phyloP scores from a whole-genome alignment of 1,139 yeast species.

The Saccharomyces hybrid region DNA sequence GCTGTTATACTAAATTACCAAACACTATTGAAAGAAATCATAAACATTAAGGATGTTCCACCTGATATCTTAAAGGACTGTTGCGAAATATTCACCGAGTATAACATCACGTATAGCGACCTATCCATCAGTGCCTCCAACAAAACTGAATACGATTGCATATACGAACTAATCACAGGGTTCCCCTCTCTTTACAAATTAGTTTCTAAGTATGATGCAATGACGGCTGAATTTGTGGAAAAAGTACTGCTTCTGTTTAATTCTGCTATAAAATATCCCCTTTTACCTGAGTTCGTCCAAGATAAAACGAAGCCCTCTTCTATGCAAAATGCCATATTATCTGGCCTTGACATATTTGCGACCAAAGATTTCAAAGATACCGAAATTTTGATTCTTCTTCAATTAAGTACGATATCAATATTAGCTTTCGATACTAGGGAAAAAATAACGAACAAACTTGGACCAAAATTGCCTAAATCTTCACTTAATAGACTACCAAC shows the following conservation, averaged over 20 bases:
- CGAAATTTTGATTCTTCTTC: slow-evolving; percentile 44
- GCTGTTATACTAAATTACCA: slow-evolving; percentile 46
- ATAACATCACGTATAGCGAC: slow-evolving; percentile 54
- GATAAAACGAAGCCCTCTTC: slow-evolving; percentile 47
- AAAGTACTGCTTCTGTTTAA: slow-evolving; percentile 44
- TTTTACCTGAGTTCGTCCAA: slow-evolving; percentile 42
- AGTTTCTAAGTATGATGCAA: slow-evolving; percentile 20
- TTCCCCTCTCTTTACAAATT: slow-evolving; percentile 43
- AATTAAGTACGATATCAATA: slow-evolving; percentile 44
- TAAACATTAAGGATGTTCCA: slow-evolving; percentile 36
- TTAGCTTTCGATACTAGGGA: slow-evolving; percentile 55
- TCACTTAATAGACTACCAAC: slow-evolving; percentile 49
- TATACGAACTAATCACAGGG: slow-evolving; percentile 44
- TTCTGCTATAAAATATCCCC: slow-evolving; percentile 60
- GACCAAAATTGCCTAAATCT: slow-evolving; percentile 23
- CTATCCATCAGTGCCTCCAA: slow-evolving; percentile 31
- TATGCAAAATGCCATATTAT: slow-evolving; percentile 47
- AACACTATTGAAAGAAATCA: slow-evolving; percentile 43
- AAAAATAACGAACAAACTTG: slow-evolving; percentile 39
- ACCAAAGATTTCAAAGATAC: slow-evolving; percentile 32
- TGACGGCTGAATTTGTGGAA: slow-evolving; percentile 36
- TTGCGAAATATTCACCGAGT: slow-evolving; percentile 58
- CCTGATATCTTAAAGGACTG: slow-evolving; percentile 37
- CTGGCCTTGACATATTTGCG: slow-evolving; percentile 37
- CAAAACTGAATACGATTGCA: slow-evolving; percentile 49